Conservation (phyloP, 257 asterid genomes). For the Rhazya stricta region DNA sequence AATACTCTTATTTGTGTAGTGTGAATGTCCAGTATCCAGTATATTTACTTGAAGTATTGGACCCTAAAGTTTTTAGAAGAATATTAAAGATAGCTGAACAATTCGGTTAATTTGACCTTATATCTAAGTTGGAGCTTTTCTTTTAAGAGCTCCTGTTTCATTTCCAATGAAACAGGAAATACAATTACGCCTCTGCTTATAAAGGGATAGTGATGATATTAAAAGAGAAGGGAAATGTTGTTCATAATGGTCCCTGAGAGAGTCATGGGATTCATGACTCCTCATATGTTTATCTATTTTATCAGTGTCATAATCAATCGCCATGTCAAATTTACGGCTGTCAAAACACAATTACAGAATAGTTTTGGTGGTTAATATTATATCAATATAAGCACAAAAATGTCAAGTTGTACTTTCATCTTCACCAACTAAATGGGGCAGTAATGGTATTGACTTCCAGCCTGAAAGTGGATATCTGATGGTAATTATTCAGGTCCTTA, state of each 20-base stretch:
- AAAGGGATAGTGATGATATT: background rate
- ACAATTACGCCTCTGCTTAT: background rate
- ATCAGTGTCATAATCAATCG: background rate
- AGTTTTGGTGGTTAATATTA: background rate
- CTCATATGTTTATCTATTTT: slow-evolving; percentile 1
- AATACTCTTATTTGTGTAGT: background rate
- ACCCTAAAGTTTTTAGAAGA: background rate
- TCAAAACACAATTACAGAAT: background rate
- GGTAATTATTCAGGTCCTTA: background rate
- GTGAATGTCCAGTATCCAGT: background rate
- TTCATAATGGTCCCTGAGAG: background rate
- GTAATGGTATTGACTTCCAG: background rate
- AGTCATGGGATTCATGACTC: background rate
- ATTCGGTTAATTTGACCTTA: background rate
- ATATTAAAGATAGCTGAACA: background rate
- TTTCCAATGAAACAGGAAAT: background rate
- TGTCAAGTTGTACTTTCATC: background rate
- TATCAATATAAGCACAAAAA: background rate
- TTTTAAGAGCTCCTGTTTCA: background rate
- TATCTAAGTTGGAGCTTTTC: background rate
- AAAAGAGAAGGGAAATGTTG: background rate
- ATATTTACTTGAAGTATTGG: background rate
- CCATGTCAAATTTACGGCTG: background rate
- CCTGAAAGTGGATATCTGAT: background rate
- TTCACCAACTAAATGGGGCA: background rate